These are phyloP conservation scores for Paraglomus occultum DNA, from an alignment of 192 early-diverging fungal species.

Conservation along the genomic window DNA sequence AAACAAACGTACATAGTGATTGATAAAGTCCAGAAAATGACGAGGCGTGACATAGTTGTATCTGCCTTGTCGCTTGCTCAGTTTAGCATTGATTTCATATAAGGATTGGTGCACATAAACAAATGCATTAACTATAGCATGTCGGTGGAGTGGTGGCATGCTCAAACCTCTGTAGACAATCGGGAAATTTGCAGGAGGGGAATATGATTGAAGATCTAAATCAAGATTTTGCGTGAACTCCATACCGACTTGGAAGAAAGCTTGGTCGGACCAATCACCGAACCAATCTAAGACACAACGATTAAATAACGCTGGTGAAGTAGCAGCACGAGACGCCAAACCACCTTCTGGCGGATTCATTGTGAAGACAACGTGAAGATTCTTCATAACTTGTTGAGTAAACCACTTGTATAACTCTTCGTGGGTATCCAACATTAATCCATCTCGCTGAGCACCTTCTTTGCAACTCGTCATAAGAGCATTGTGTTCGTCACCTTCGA, in stretches of 20 bases:
- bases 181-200: slow-evolving; percentile 71
- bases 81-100: slow-evolving; percentile 78
- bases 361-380: slow-evolving; percentile 99
- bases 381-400: slow-evolving; percentile 91
- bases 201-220: slow-evolving; percentile 71
- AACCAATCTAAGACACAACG: slow-evolving; percentile 90
- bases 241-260: slow-evolving; percentile 96
- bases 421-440: slow-evolving; percentile 85
- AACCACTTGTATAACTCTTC: slow-evolving; percentile 99
- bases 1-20: slow-evolving; percentile 87
- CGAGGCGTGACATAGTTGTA: slow-evolving; percentile 92
- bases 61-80: slow-evolving; percentile 79
- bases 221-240: slow-evolving; percentile 94
- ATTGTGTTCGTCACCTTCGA: slow-evolving; percentile 97
- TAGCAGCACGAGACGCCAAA: slow-evolving; percentile 89
- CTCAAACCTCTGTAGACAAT: slow-evolving; percentile 69
- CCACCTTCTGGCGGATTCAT: slow-evolving; percentile 99
- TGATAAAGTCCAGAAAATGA: slow-evolving; percentile 98
- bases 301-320: slow-evolving; percentile 99
- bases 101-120: slow-evolving; percentile 93
- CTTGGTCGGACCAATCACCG: slow-evolving; percentile 67
- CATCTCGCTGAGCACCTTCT: slow-evolving; percentile 92
- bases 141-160: slow-evolving; percentile 73
- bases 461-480: slow-evolving; percentile 93
- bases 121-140: slow-evolving; percentile 86